Base-by-base conservation (phyloP, 257 asterid species). In the Fraxinus pennsylvanica region DNA sequence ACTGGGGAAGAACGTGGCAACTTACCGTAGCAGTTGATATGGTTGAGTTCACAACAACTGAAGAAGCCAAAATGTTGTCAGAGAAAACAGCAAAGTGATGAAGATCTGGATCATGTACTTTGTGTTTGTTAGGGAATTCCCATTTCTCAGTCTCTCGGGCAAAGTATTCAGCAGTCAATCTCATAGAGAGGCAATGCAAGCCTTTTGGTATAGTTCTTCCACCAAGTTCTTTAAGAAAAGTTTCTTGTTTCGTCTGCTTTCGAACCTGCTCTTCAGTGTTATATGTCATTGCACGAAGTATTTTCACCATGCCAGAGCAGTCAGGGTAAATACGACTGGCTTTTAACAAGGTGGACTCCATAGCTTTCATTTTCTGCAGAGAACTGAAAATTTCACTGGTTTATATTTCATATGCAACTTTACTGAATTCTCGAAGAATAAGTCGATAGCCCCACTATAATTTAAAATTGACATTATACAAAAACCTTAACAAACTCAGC, bases 141-240 rank as follows among this genome's bases (percentile, higher is more conserved):
- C 91, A 81, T 76, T 90, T 82, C 78, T 83, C 88, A 15, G 90
- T 88, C 74, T 74, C 92, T 86, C 91, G 84, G 73, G 87, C 68
- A 79, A 93, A 96, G 88, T 87, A 96, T 81, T 96, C 97, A 33
- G 96, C 79, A 32, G 99, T 93, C 87, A 96, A 84, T 81, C 77
- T 89, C 99, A 96, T 90, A 67, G 97, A 86, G 78, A 96, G 97
- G 82, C 99, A 96, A 79, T 93, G 99, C 79, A 90, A 89, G 80
- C 97, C 96, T 86, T 89, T 93, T 0, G 98, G 93, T 35, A 95
- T 90, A 76, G 97, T 91, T 85, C 98, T 89, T 85, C 93, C 99
- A 84, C 97, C 88, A 57, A 93, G 90, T 73, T 82, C 90, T 78
- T 86, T 83, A 71, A 96, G 98, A 88, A 90, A 96, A 33, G 82